Conservation (phyloP, 805 yeast species). For the Nakazawaea anatomiae region DNA sequence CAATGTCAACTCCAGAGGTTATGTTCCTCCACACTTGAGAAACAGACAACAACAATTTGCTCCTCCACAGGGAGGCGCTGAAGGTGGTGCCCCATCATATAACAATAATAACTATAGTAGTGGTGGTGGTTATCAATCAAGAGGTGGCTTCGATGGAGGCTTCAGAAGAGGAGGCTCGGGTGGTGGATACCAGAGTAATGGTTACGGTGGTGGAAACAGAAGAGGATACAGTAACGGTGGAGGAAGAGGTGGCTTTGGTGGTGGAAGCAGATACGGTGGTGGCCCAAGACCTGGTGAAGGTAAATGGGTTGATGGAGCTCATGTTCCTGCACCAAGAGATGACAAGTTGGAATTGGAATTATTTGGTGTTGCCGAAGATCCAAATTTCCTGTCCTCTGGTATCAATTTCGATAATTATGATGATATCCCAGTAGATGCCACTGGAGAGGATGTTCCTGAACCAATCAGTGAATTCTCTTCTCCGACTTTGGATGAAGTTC, state of each 20-base stretch:
- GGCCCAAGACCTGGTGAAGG: constrained; percentile 58
- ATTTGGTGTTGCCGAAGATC: constrained; percentile 76
- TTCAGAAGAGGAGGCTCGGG: constrained; percentile 20
- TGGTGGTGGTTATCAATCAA: constrained; percentile 13
- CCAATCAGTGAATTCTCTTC: constrained; percentile 81
- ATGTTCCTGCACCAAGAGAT: constrained; percentile 73
- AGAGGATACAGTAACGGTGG: constrained; percentile 22
- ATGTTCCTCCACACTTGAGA: constrained; percentile 47
- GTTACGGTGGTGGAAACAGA: constrained; percentile 31
- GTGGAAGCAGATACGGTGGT: constrained; percentile 21
- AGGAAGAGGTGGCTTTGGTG: constrained; percentile 27
- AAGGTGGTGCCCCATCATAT: constrained; percentile 12
- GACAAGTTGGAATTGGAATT: constrained; percentile 69
- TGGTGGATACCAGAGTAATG: constrained; percentile 24
- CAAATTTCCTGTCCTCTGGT: constrained; percentile 85
- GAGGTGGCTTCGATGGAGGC: constrained; percentile 21
- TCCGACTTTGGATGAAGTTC: constrained; percentile 85
- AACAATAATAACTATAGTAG: constrained; percentile 17
- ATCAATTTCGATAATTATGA: constrained; percentile 98
- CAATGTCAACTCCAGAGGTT: constrained; percentile 17
- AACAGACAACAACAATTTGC: constrained; percentile 14
- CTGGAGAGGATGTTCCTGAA: constrained; percentile 93
- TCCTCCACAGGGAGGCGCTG: constrained; percentile 1
- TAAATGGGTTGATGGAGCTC: constrained; percentile 80
- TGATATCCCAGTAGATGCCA: constrained; percentile 97